Evolutionary conservation across 768 basidiomycete genomes (phyloP), one percentile per base, ranked within the genome.

Genomic region (Lentinula sp.): DNA sequence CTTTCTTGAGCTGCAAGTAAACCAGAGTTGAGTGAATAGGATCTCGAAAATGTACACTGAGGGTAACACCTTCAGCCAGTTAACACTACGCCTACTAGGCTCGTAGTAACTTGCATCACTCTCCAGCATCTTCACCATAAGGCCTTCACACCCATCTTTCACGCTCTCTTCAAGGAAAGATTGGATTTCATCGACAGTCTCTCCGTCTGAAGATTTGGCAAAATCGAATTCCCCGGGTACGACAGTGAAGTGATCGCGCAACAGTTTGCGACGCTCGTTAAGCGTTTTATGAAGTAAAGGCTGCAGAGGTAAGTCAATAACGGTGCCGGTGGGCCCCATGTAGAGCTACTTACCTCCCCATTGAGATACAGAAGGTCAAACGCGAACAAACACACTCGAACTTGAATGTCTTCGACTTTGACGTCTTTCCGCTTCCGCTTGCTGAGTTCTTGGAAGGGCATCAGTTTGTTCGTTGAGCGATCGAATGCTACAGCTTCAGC

Each of bases 41-140:
- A 16, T 13, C 35, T 7, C 18, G 42, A 41, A 12, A 39, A 4
- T 3, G 57, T 2, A 13, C n/a, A 35, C 13, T 18, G 58, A 20
- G 3, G 48, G 9, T 16, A 59, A 65, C 71, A 94, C 96, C 85
- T 99, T 99, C 15, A 99, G 77, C 97, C 97, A 99, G 70, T 98
- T 98, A 59, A 98, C 90, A 75, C 92, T 95, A 43, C 97, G 80
- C 61, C 96, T 78, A 72, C 93, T 96, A 8, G 97, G 97, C 73
- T 98, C 95, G 70, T 99, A 99, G 67, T 84, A 92, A 72, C 94
- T 93, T 6, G 89, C 91, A 42, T 93, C 89, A 50, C 85, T 89
- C 45, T 96, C 93, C 16, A 99, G 77, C 94, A 97, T 96, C 78
- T 99, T 99, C 62, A 99, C 93, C 97, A 99, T 99, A 50, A 99